Evolutionary conservation across 1,284 basidiomycete species (phyloP).

Genomic region (Ceratobasidium sp.): DNA sequence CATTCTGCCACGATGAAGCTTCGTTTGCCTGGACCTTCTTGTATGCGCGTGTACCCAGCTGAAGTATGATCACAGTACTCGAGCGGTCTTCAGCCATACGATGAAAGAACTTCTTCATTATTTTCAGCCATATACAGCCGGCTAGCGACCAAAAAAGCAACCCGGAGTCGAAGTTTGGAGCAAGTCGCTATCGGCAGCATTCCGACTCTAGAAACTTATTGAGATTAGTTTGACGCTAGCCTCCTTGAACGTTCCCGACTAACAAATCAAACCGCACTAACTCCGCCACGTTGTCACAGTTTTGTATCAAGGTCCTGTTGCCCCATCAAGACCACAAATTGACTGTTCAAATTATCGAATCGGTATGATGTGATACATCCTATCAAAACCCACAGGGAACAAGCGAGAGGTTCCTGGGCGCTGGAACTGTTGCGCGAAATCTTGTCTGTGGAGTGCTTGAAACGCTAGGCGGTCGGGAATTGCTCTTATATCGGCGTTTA

Average conservation of each 20-base stretch:
- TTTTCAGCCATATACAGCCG: no score
- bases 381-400: not conserved
- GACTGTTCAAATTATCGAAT: not conserved
- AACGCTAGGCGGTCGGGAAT: not conserved
- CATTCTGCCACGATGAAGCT: not conserved
- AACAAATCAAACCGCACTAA: not conserved
- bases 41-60: conserved; percentile 1
- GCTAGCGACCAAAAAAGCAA: conserved; percentile 5
- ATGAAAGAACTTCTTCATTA: no score
- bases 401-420: not conserved
- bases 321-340: not conserved
- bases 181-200: not conserved
- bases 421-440: not conserved
- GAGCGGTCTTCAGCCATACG: no score
- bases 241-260: not conserved
- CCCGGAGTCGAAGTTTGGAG: conserved; percentile 30
- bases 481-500: no score
- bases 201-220: not conserved
- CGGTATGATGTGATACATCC: not conserved
- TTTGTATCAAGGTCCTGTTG: not conserved
- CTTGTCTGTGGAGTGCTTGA: not conserved
- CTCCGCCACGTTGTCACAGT: not conserved
- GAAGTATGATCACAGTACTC: no score
- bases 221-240: not conserved
- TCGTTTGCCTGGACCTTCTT: not conserved